A percentile compares a stretch with the other conserved stretches of the same genome.
Conservation (phyloP, 768 basidiomycete species). For the Calocybe cyanea region DNA sequence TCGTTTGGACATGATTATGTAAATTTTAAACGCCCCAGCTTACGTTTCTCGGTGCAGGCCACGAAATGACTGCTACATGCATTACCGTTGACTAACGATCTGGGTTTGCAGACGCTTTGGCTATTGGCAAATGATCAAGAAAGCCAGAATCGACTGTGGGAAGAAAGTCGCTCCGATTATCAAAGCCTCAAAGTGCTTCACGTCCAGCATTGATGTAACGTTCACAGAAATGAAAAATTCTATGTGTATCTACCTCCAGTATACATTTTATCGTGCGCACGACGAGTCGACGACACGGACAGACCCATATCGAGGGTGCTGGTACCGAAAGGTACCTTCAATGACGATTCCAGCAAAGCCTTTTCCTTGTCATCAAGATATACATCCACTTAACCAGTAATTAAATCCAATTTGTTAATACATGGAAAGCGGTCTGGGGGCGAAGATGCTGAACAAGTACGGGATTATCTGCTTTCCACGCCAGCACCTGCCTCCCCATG, state of each 20-base stretch:
- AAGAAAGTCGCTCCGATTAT: slow-evolving; percentile 46
- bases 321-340: slow-evolving; percentile 43
- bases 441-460: slow-evolving; percentile 46
- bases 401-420: slow-evolving; percentile 51
- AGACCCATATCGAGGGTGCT: no score
- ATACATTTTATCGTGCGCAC: slow-evolving; percentile 34
- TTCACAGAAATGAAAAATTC: slow-evolving; percentile 38
- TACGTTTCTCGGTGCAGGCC: slow-evolving; percentile 46
- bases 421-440: slow-evolving; percentile 48
- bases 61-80: slow-evolving; percentile 40
- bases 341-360: slow-evolving; percentile 38
- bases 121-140: slow-evolving; percentile 47
- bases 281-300: slow-evolving; percentile 38
- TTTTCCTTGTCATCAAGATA: neutral
- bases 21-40: slow-evolving; percentile 26
- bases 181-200: slow-evolving; percentile 33
- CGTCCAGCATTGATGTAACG: neutral
- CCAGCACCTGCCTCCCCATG: no score
- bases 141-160: slow-evolving; percentile 47
- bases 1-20: neutral
- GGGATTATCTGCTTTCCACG: no score
- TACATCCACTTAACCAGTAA: neutral
- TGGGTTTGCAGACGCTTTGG: slow-evolving; percentile 41
- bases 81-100: neutral
- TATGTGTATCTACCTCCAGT: slow-evolving; percentile 41